Conservation (phyloP, 2,329 filamentous ascomycete species). For the Penicillium digitatum region DNA sequence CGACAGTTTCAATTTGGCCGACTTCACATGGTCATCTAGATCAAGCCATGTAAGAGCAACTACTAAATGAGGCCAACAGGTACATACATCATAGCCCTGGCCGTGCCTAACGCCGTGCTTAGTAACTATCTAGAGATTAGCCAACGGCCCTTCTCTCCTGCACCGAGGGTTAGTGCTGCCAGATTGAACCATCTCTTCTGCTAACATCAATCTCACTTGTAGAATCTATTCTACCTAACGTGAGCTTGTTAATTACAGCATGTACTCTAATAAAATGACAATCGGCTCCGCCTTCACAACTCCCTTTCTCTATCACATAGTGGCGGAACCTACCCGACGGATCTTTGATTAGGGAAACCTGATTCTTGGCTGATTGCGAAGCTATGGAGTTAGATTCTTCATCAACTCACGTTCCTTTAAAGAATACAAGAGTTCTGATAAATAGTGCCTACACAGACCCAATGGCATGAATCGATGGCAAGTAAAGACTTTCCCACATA, state of each 20-base stretch:
- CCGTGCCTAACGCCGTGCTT: background rate
- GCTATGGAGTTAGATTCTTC: background rate
- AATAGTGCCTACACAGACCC: background rate
- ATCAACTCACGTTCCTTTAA: background rate
- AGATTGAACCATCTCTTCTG: background rate
- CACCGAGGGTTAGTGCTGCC: background rate
- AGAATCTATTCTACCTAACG: background rate
- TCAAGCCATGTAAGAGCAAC: background rate
- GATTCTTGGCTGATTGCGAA: background rate
- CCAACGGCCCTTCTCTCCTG: background rate
- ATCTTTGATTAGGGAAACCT: background rate
- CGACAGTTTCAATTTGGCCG: background rate
- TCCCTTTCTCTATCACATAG: background rate
- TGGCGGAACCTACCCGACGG: background rate
- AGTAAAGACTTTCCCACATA: background rate
- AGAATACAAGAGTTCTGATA: background rate
- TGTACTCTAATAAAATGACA: background rate
- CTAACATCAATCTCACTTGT: background rate
- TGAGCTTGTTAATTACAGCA: background rate
- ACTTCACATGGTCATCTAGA: constrained; percentile 1
- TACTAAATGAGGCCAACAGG: background rate
- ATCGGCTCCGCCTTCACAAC: background rate
- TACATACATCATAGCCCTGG: background rate
- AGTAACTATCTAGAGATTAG: background rate
- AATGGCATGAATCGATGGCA: background rate